Evolutionary conservation across 345 rosid genomes (phyloP).

Genomic region (Balakata baccata): DNA sequence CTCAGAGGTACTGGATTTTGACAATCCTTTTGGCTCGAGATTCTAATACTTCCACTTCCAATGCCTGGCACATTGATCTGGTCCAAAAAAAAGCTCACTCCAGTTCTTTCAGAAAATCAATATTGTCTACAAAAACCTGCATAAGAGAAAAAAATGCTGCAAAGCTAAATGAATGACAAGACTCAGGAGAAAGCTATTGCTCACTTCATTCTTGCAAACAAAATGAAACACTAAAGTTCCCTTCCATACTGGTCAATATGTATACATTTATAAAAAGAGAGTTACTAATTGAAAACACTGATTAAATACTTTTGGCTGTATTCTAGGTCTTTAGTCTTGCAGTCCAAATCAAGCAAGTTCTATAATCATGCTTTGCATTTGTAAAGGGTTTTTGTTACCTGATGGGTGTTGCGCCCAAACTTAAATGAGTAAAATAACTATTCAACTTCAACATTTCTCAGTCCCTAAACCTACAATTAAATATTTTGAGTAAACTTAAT

Average conservation of each 20-base stretch:
- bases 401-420: background rate
- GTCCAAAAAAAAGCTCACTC: constrained; percentile 50
- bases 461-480: background rate
- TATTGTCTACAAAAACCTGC: constrained; percentile 92
- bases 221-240: background rate
- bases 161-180: background rate
- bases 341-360: too few relatives aligned
- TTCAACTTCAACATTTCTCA: background rate
- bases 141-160: background rate
- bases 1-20: background rate
- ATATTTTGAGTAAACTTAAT: background rate
- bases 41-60: background rate
- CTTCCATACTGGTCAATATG: background rate
- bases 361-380: background rate
- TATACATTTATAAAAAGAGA: too few relatives aligned
- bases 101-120: constrained; percentile 81
- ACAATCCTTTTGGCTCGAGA: constrained; percentile 2
- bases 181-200: background rate
- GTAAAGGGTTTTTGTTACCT: background rate
- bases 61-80: constrained; percentile 11
- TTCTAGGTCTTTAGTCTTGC: background rate
- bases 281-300: background rate
- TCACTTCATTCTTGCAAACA: background rate
- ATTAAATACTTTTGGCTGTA: background rate
- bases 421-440: background rate